phyloP scores from a whole-genome alignment of 495 filamentous ascomycete species.

The Clohesyomyces aquaticus region DNA sequence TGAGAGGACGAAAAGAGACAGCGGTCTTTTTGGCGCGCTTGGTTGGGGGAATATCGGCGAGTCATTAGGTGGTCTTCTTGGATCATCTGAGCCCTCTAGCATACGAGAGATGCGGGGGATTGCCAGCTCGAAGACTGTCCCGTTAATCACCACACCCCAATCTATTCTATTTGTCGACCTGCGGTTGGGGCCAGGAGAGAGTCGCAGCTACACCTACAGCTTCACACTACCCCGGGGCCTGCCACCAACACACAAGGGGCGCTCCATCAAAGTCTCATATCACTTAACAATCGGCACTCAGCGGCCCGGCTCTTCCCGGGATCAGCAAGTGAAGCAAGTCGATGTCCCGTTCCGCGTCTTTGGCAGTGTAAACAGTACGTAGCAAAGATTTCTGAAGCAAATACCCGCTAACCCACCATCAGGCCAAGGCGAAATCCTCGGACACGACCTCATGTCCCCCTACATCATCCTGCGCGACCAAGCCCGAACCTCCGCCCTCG shows the following conservation, averaged over 20 bases:
- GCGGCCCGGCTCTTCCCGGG: conserved; percentile 71
- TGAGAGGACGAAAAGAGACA: conserved; percentile 74
- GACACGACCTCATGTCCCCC: conserved; percentile 90
- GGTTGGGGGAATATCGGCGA: conserved; percentile 89
- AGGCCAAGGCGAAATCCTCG: conserved; percentile 68
- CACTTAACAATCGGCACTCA: conserved; percentile 91
- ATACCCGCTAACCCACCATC: conserved; percentile 45
- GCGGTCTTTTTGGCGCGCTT: conserved; percentile 79
- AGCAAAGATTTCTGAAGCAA: not conserved
- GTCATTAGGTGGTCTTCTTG: conserved; percentile 83
- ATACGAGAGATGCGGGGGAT: conserved; percentile 92
- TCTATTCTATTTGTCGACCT: conserved; percentile 96
- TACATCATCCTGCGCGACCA: conserved; percentile 88
- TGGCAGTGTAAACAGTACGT: conserved; percentile 76
- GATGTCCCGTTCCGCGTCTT: conserved; percentile 95
- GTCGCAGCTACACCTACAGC: conserved; percentile 79
- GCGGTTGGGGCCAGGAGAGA: conserved; percentile 84
- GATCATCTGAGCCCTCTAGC: conserved; percentile 82
- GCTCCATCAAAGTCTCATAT: conserved; percentile 92
- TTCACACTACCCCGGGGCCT: conserved; percentile 85
- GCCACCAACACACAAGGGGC: conserved; percentile 87
- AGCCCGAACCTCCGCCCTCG: conserved; percentile 64
- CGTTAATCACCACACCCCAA: conserved; percentile 91
- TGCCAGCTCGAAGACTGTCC: conserved; percentile 77
- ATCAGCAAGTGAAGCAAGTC: conserved; percentile 86